These are phyloP conservation scores for Trametes versicolor DNA, from an alignment of 1,284 basidiomycete genomes.

Conservation along the genomic window DNA sequence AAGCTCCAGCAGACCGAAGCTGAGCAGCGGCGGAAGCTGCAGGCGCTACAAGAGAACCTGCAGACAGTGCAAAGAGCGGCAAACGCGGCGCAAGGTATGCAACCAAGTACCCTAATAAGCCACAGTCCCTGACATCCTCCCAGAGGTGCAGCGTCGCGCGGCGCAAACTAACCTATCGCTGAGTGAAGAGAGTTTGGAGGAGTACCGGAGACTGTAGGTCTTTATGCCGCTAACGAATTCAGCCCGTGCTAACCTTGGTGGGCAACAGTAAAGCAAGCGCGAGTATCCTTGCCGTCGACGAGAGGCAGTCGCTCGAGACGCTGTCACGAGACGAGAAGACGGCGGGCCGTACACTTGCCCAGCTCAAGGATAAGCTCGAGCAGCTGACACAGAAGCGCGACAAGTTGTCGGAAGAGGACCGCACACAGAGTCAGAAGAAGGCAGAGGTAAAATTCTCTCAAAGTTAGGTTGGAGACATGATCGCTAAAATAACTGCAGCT, in stretches of 20 bases:
- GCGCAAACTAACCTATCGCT: conserved; percentile 83
- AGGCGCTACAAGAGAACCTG: conserved; percentile 71
- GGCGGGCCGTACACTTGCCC: conserved; percentile 69
- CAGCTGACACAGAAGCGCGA: conserved; percentile 69
- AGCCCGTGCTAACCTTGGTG: not conserved
- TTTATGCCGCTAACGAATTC: not conserved
- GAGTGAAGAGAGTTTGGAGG: conserved; percentile 84
- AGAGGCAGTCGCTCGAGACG: conserved; percentile 88
- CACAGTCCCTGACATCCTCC: not conserved
- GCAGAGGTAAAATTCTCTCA: conserved; percentile 55
- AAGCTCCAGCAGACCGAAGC: conserved; percentile 77
- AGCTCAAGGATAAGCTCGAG: conserved; percentile 75
- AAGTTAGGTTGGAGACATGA: not conserved
- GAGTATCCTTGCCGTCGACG: conserved; percentile 82
- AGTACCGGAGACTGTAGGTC: conserved; percentile 86
- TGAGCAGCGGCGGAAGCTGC: conserved; percentile 71
- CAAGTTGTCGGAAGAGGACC: conserved; percentile 71
- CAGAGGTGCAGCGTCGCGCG: conserved; percentile 81
- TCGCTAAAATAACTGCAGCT: conserved; percentile 54
- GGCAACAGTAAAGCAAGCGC: conserved; percentile 76
- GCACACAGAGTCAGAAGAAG: conserved; percentile 64
- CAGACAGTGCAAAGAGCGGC: conserved; percentile 75
- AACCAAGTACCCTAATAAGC: not conserved
- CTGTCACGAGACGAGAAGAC: conserved; percentile 88
- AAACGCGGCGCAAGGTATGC: conserved; percentile 77